Evolutionary conservation across 768 basidiomycete species (phyloP).

Genomic region (Collybia mongolica): DNA sequence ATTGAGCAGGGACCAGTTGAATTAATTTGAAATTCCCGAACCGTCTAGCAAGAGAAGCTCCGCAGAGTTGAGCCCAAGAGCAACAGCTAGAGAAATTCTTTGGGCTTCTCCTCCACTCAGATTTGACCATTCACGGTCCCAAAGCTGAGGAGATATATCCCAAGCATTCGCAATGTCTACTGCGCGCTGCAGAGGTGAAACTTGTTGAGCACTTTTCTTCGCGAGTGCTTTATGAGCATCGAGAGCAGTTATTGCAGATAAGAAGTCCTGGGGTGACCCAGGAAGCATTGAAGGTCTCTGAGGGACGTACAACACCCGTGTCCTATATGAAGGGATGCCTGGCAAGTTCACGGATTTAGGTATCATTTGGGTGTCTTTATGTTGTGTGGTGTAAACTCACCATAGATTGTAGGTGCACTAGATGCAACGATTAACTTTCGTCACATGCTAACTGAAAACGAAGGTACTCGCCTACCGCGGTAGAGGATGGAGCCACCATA

Average conservation of each 20-base stretch:
- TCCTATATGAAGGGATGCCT: conserved; percentile 81
- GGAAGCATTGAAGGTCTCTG: conserved; percentile 87
- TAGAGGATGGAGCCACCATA: conserved; percentile 67
- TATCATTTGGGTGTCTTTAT: no score
- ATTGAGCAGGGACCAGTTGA: neutral
- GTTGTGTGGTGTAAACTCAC: conserved; percentile 23
- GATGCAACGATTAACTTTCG: neutral
- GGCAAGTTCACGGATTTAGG: neutral
- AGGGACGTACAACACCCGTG: conserved; percentile 80
- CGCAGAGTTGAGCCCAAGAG: conserved; percentile 69
- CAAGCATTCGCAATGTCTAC: conserved; percentile 58
- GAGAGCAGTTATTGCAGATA: conserved; percentile 56
- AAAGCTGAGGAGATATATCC: conserved; percentile 67
- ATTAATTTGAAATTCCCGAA: conserved; percentile 28
- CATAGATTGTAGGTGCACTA: conserved; percentile 51
- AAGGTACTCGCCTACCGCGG: conserved; percentile 55
- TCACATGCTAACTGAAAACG: neutral
- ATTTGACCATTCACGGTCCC: conserved; percentile 77
- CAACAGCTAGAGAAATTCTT: conserved; percentile 75
- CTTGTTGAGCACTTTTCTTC: conserved; percentile 15
- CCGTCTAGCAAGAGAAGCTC: conserved; percentile 83
- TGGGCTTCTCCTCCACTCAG: conserved; percentile 89
- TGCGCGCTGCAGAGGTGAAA: conserved; percentile 31
- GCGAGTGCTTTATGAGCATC: conserved; percentile 35
- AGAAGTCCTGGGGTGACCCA: conserved; percentile 74